Base-by-base conservation (phyloP, 257 asterid genomes). In the Anisodus tanguticus region DNA sequence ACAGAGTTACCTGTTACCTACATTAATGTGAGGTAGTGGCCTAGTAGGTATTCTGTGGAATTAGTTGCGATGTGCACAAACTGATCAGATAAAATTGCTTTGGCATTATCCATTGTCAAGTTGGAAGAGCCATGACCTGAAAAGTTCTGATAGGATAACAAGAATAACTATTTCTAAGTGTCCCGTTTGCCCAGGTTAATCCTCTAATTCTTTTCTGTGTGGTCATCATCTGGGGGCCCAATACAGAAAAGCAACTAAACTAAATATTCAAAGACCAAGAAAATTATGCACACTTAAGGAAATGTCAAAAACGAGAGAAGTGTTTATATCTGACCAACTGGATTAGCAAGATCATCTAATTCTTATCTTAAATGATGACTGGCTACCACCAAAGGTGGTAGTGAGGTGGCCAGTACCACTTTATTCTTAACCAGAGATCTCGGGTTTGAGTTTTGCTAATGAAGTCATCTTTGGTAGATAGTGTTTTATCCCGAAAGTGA, bases 121-220 rank as follows among this genome's bases (percentile, higher is more conserved):
- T 76, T 76, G 81, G 62, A 49, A 49, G 80, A 74, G 63, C 63
- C 13, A 62, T 62, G 31, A 19, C 68, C 35, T 76, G 63, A 76
- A 74, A 47, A 76, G 26, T 51, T 76, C 4, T 76, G 45, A 76
- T 76, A 13, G 63, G 81, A 26, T 76, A 51, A 51, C 45, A 76
- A 76, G 45, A 76, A 51, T 12, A 76, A 51, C 51, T 22, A 12
- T 51, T 49, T 76, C 22, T 76, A 9, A 19, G 47, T 51, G 60
- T 47, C 19, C 22, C 47, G 6, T 22, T 47, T 15, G 81, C 63
- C 19, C 8, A 51, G 51, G 47, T 51, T 51, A 51, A 76, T 51
- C 45, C 63, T 51, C 13, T 76, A 76, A 12, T 26, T 41, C 11
- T 59, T 74, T 3, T 12, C 19, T 49, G 45, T 74, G 51, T 76